Base-by-base conservation (phyloP, 1,284 basidiomycete genomes). In the Rhodotorula sp. region DNA sequence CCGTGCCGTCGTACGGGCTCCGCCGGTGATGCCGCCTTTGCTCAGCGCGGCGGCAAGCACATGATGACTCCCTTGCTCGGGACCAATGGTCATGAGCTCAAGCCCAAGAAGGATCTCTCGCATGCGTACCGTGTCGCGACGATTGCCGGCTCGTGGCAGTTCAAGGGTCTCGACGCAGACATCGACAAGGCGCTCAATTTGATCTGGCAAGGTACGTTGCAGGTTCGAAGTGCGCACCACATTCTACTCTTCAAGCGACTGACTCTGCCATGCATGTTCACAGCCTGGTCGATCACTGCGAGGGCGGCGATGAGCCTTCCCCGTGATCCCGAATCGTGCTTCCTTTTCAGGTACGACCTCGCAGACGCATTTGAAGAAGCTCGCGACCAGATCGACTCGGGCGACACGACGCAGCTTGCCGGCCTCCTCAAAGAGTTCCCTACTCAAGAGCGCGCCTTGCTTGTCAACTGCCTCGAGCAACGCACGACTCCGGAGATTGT, bases 171-270 rank as follows among this genome's bases (percentile, higher is more conserved):
- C 56, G 62, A 56, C n/a, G 46, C 52, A 23, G 58, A 56, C 26
- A 52, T 69, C 34, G 67, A 64, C 58, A 15, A 34, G 6, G 58
- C 64, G 48, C 23, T 47, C n/a, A 34, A 64, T 8, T 12, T 18
- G 3, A 39, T 69, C 46, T 69, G 58, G 62, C 67, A 64, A 26
- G 62, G 62, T 64, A 6, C 39, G 62, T n/a, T 18, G 3, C 48
- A 60, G 54, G 62, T 62, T 26, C 58, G 48, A 21, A 47, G 65
- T 52, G 31, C 61, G 14, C 68, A 70, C 60, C 62, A 62, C 59
- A 62, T 31, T 10, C 3, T 21, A 29, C 6, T 70, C 64, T 16
- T 62, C 56, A 60, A 49, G 64, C 58, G n/a, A 23, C 49, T 31
- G n/a, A 12, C 5, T 18, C 15, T 26, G 20, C 46, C 26, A 8